Conservation (phyloP, 495 filamentous ascomycete species). For the Pseudotulostoma volvatum region DNA sequence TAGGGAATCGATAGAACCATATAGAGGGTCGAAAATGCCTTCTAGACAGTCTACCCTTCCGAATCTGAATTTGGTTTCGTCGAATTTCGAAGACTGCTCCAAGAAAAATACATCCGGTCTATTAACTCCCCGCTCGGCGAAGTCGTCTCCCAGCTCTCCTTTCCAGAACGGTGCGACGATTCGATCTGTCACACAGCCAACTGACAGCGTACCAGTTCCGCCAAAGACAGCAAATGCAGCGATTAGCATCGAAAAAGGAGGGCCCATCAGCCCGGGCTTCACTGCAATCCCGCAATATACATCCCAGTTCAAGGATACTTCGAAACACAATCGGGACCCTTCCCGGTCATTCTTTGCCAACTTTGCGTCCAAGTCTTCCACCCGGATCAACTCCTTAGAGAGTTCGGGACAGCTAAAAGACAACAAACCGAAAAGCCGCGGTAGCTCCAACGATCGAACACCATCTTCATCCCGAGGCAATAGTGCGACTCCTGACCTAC, state of each 20-base stretch:
- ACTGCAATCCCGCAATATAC: slow-evolving; percentile 40
- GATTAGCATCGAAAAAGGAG: background rate
- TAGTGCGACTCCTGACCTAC: slow-evolving; percentile 29
- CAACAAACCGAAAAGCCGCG: slow-evolving; percentile 24
- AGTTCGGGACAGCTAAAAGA: slow-evolving; percentile 24
- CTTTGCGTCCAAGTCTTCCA: slow-evolving; percentile 38
- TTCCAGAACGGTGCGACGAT: slow-evolving; percentile 29
- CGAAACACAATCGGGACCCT: slow-evolving; percentile 35
- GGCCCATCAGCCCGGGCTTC: slow-evolving; percentile 29
- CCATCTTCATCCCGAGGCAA: slow-evolving; percentile 2
- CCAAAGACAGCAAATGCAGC: slow-evolving; percentile 8
- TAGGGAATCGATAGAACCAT: too few relatives aligned
- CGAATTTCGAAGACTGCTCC: slow-evolving; percentile 14
- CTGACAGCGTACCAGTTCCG: slow-evolving; percentile 16
- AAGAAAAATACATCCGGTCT: slow-evolving; percentile 12
- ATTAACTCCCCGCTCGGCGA: slow-evolving; percentile 28
- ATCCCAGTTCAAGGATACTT: slow-evolving; percentile 30
- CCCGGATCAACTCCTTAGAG: slow-evolving; percentile 25
- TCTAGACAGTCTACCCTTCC: slow-evolving; percentile 25
- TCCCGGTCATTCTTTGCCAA: slow-evolving; percentile 42
- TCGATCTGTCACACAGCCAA: slow-evolving; percentile 25
- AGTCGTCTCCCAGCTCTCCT: slow-evolving; percentile 26
- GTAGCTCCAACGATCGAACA: slow-evolving; percentile 24
- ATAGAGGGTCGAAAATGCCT: slow-evolving; percentile 31
- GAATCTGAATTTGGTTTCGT: slow-evolving; percentile 28